These are phyloP conservation scores for Chlamydomonas eustigma DNA, from an alignment of 139 green algal species.

Conservation along the genomic window DNA sequence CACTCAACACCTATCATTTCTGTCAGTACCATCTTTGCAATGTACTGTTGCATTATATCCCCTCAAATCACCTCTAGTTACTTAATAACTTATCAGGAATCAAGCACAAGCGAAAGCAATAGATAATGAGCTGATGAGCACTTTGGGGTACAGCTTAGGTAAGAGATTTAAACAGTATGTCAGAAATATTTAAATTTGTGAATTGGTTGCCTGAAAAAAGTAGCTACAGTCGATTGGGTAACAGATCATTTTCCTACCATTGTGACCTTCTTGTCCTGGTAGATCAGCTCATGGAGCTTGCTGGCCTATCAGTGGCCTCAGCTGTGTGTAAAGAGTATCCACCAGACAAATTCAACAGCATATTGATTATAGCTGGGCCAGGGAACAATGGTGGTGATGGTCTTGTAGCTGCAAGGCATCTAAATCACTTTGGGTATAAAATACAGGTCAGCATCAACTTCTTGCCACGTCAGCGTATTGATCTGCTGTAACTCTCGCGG, in stretches of 20 bases:
- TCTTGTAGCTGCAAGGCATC: slow-evolving; percentile 89
- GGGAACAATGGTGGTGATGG: slow-evolving; percentile 99
- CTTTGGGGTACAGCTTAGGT: slow-evolving; percentile 65
- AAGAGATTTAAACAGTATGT: not conserved
- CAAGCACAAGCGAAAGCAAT: slow-evolving; percentile 55
- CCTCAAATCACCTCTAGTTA: too few relatives aligned
- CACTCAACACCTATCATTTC: too few relatives aligned
- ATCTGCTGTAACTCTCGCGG: too few relatives aligned
- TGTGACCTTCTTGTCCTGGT: slow-evolving; percentile 30
- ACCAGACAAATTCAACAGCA: slow-evolving; percentile 22
- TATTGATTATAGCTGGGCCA: slow-evolving; percentile 85
- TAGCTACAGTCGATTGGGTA: too few relatives aligned
- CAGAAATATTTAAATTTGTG: too few relatives aligned
- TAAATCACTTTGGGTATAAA: slow-evolving; percentile 87
- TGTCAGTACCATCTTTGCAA: too few relatives aligned
- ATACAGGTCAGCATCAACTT: slow-evolving; percentile 41
- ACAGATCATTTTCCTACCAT: too few relatives aligned
- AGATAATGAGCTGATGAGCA: slow-evolving; percentile 89
- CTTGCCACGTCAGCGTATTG: too few relatives aligned
- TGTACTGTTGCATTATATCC: too few relatives aligned
- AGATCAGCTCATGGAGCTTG: slow-evolving; percentile 91
- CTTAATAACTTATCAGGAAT: not conserved
- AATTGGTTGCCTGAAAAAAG: too few relatives aligned
- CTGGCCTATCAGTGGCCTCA: slow-evolving; percentile 62
- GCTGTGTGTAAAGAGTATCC: slow-evolving; percentile 62